A percentile compares a stretch with the other conserved stretches of the same genome.
Evolutionary conservation across 2,329 filamentous ascomycete genomes (phyloP).

Genomic region (Epichloe amarillans): DNA sequence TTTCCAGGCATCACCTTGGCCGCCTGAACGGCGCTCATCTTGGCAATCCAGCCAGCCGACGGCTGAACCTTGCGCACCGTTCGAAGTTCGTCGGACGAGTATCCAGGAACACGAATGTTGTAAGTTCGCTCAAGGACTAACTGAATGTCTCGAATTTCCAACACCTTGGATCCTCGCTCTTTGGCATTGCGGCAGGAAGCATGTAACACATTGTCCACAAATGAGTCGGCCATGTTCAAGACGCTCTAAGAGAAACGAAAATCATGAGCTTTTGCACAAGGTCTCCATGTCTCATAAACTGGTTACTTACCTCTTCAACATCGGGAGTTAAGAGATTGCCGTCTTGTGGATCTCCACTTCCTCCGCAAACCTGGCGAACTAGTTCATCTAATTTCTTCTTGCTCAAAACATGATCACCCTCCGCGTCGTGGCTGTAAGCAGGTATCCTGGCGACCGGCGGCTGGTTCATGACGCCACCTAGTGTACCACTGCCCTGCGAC

Average conservation of each 20-base stretch:
- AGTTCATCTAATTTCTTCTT: constrained; percentile 97
- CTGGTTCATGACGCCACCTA: constrained; percentile 74
- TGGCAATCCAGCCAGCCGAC: constrained; percentile 77
- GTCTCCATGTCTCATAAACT: neutral
- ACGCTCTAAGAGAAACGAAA: constrained; percentile 48
- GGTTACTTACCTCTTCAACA: constrained; percentile 70
- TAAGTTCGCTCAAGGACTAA: constrained; percentile 73
- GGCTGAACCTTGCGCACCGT: constrained; percentile 91
- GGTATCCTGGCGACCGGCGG: constrained; percentile 73
- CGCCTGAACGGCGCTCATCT: constrained; percentile 93
- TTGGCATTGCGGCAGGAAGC: constrained; percentile 85
- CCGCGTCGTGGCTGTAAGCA: constrained; percentile 75
- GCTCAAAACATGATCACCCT: constrained; percentile 85
- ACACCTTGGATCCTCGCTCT: constrained; percentile 75
- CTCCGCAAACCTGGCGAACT: constrained; percentile 83
- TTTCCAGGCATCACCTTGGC: constrained; percentile 66
- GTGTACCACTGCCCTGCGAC: constrained; percentile 60
- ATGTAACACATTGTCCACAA: constrained; percentile 82
- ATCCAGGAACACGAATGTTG: constrained; percentile 88
- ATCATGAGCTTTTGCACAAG: constrained; percentile 8
- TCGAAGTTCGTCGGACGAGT: constrained; percentile 84
- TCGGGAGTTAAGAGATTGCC: constrained; percentile 75
- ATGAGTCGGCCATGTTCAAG: constrained; percentile 80
- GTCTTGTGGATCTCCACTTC: constrained; percentile 56
- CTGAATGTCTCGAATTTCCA: constrained; percentile 81